Evolutionary conservation across 2,329 filamentous ascomycete species (phyloP), one percentile per base, ranked within the genome.

Genomic region (Arthroderma sp.): DNA sequence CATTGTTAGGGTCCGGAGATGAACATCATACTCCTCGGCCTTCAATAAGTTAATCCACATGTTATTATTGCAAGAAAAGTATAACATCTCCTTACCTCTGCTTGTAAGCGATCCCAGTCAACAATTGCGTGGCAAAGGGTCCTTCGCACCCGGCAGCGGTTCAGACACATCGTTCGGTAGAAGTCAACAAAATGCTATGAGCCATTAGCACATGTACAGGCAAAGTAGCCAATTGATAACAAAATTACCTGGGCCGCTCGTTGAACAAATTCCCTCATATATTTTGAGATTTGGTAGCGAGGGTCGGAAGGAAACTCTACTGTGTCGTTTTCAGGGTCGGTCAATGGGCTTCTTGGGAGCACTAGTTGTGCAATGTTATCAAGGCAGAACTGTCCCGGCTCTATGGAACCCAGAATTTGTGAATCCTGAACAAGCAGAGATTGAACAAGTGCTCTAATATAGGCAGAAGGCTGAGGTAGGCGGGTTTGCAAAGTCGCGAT

Each of bases 121-220:
- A 78, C 68, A 32, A 94, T 78, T 9, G 81, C 77, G 58, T 96
- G 89, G 49, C 81, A 87, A 6, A 98, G 73, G n/a, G 82, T 87
- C 32, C 91, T 78, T n/a, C 91, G 78, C 36, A 94, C 78, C 2
- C 91, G 81, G 58, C 86, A 93, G 43, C 87, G 74, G 57, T 96
- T 98, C 59, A 96, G 85, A 55, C 87, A 94, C 11, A 91, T 72
- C 5, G 84, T 82, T 40, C 87, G 78, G 55, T 91, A 81, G 10
- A 93, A 74, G 52, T 95, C 88, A 11, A 94, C 68, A 56, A 87
- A 95, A 0, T 82, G 79, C 61, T 85, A 69, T 11, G 4, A 73
- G 34, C 58, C 45, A 55, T 47, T n/a, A 43, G 42, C 41, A 28
- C 15, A 15, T 10, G 4, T 29, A 22, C 28, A 36, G 37, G 37